Percentiles rank a stretch among this genome's conserved stretches.
Conservation (phyloP, 2,329 filamentous ascomycete species). For the Verticillium zaregamsianum region DNA sequence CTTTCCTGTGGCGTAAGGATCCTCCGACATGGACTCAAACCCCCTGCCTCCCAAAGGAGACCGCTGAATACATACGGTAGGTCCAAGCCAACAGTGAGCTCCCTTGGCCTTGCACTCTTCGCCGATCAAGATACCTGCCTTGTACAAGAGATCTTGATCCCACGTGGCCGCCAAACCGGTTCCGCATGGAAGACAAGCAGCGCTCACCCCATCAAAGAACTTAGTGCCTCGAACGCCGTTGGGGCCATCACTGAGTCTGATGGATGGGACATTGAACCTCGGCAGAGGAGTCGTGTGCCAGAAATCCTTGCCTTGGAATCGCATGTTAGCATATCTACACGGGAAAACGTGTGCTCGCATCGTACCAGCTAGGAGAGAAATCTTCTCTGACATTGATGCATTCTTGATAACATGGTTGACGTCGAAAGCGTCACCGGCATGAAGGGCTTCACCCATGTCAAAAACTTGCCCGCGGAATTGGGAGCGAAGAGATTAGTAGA, state of each 20-base stretch:
- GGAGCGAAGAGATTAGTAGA: no score
- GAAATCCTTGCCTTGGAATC: constrained; percentile 43
- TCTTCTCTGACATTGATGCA: neutral
- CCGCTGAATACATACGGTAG: constrained; percentile 60
- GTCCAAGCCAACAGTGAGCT: constrained; percentile 54
- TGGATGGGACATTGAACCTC: neutral
- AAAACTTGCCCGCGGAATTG: neutral
- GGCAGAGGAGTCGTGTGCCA: neutral
- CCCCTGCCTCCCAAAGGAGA: constrained; percentile 58
- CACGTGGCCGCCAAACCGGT: constrained; percentile 31
- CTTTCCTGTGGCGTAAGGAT: constrained; percentile 23
- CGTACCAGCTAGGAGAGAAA: constrained; percentile 1
- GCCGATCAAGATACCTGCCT: constrained; percentile 5
- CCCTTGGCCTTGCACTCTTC: constrained; percentile 37
- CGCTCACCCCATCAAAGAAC: neutral
- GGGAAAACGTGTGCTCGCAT: constrained; percentile 27
- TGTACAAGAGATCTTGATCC: constrained; percentile 22
- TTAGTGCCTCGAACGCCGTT: neutral
- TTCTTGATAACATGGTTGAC: neutral
- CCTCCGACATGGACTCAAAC: constrained; percentile 62
- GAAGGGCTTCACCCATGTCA: neutral
- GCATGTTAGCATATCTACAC: neutral
- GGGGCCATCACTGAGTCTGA: neutral
- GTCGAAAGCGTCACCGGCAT: neutral
- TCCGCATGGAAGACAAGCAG: constrained; percentile 9